Conservation (phyloP, 2,329 filamentous ascomycete species). For the Xylariaceae sp. region DNA sequence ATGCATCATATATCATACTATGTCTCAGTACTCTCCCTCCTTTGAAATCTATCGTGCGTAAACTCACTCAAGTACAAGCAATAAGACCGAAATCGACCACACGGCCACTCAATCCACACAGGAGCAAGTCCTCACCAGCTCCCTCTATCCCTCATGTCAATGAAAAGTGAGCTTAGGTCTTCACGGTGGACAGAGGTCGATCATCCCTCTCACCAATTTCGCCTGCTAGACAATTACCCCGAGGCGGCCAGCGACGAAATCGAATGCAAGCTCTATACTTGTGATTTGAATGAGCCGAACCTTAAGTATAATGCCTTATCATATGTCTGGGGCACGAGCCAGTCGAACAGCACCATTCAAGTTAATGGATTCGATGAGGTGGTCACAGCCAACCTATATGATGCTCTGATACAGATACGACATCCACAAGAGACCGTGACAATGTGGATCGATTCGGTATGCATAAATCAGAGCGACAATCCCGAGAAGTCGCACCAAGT, state of each 20-base stretch:
- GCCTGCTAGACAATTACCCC: background rate
- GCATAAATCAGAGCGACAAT: background rate
- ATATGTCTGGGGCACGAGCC: background rate
- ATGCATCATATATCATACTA: too few relatives aligned
- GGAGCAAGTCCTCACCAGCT: too few relatives aligned
- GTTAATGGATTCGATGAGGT: too few relatives aligned
- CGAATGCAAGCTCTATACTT: background rate
- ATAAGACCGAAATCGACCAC: too few relatives aligned
- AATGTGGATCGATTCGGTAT: background rate
- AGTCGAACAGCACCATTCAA: too few relatives aligned
- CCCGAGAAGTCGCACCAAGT: background rate
- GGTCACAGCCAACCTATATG: background rate
- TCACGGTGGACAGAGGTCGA: background rate
- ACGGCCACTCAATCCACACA: too few relatives aligned
- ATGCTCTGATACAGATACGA: background rate
- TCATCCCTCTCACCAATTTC: background rate
- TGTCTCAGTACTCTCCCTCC: too few relatives aligned
- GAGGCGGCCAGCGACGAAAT: background rate
- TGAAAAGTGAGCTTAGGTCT: too few relatives aligned
- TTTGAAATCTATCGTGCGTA: too few relatives aligned
- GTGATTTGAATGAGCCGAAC: background rate
- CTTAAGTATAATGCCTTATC: background rate
- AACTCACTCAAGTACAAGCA: too few relatives aligned
- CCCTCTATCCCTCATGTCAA: too few relatives aligned
- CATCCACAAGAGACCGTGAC: background rate